Conservation (phyloP, 306 rosid species). For the Cucumis sativus region DNA sequence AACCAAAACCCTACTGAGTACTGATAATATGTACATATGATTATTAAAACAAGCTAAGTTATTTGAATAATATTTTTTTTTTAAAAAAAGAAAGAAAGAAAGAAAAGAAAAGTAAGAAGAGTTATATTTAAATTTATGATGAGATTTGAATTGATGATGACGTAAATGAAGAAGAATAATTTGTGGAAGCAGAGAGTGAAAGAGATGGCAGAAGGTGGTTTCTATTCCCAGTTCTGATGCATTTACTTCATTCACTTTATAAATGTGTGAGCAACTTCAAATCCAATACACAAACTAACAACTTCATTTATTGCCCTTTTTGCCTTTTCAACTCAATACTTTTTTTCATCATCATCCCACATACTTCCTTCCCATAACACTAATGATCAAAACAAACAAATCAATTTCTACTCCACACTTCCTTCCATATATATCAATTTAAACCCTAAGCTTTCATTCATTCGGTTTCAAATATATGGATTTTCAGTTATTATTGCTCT, state of each 20-base stretch:
- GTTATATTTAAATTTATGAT: not conserved
- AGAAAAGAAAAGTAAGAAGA: not conserved
- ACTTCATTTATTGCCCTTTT: constrained; percentile 3
- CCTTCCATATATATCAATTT: no score
- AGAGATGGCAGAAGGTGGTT: constrained; percentile 10
- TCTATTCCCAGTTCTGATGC: constrained; percentile 5
- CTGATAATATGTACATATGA: not conserved
- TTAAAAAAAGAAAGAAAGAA: not conserved
- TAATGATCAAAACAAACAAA: no score
- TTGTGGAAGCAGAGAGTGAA: constrained; percentile 4
- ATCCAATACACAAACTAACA: not conserved
- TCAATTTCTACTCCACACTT: no score
- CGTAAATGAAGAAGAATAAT: constrained; percentile 6
- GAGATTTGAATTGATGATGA: not conserved
- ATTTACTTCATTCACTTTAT: constrained; percentile 7
- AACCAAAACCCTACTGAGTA: not conserved
- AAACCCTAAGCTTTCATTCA: no score
- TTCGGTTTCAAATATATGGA: no score
- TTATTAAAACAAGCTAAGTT: not conserved
- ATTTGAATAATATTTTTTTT: no score
- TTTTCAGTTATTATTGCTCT: no score
- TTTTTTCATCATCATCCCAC: not conserved
- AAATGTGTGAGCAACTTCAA: not conserved
- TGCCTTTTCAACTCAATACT: not conserved
- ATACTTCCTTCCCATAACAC: not conserved